Conservation (phyloP, 441 rosid species). For the Populus trichocarpa region DNA sequence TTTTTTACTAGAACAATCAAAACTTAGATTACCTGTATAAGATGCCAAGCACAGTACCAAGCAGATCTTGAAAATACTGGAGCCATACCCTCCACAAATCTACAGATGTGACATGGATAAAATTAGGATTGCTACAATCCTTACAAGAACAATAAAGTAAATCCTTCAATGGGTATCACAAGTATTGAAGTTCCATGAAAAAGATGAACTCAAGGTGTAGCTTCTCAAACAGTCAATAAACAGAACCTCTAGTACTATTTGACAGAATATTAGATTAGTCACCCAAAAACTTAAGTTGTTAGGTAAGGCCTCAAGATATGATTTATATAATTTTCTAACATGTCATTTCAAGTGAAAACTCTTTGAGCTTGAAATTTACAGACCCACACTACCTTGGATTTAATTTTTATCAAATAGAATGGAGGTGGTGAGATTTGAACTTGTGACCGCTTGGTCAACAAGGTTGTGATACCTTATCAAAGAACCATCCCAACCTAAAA, state of each 20-base stretch:
- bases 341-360: too few relatives aligned
- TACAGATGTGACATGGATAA: slow-evolving; percentile 21
- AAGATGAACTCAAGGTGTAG: not conserved
- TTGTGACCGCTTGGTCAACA: too few relatives aligned
- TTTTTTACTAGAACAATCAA: not conserved
- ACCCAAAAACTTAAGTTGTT: too few relatives aligned
- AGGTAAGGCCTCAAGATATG: too few relatives aligned
- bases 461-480: too few relatives aligned
- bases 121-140: not conserved
- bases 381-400: too few relatives aligned
- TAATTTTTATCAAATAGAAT: too few relatives aligned
- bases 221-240: not conserved
- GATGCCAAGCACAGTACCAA: slow-evolving; percentile 98
- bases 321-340: too few relatives aligned
- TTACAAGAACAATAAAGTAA: not conserved
- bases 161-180: slow-evolving; percentile 1
- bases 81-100: slow-evolving; percentile 99
- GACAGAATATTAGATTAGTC: not conserved
- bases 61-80: slow-evolving; percentile 95
- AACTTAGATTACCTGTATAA: slow-evolving; percentile 68
- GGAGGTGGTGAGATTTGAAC: too few relatives aligned
- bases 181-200: not conserved
- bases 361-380: too few relatives aligned
- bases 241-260: not conserved
- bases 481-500: too few relatives aligned